These are phyloP conservation scores for Elaeagnus macrophylla DNA, from an alignment of 306 rosid species.

Conservation along the genomic window DNA sequence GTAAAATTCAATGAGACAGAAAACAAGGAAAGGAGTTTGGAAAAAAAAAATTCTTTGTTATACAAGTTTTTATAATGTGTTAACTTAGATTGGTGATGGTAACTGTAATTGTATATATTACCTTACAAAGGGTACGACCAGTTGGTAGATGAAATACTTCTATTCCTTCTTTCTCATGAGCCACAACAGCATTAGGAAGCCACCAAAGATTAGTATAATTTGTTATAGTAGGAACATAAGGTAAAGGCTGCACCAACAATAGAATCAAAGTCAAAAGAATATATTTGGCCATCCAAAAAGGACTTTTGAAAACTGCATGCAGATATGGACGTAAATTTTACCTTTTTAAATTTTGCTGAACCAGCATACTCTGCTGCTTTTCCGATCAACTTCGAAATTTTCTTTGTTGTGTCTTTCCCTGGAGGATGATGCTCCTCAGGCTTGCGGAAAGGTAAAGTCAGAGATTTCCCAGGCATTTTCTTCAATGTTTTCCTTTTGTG, in stretches of 20 bases:
- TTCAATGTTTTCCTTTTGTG: slow-evolving; percentile 86
- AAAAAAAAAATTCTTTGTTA: too few relatives aligned
- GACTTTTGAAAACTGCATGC: neutral
- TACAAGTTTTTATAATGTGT: neutral
- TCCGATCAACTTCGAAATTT: slow-evolving; percentile 81
- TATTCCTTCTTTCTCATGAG: slow-evolving; percentile 92
- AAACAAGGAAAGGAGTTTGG: too few relatives aligned
- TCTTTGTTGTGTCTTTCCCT: slow-evolving; percentile 89
- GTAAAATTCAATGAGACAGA: too few relatives aligned
- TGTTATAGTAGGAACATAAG: slow-evolving; percentile 91
- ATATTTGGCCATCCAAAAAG: neutral
- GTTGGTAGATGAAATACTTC: slow-evolving; percentile 90
- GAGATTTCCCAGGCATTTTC: slow-evolving; percentile 60
- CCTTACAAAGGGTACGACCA: slow-evolving; percentile 96
- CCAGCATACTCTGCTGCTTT: slow-evolving; percentile 82
- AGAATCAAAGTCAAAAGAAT: slow-evolving; percentile 2
- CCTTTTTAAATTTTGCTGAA: slow-evolving; percentile 81
- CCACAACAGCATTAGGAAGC: slow-evolving; percentile 97
- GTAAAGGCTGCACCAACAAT: slow-evolving; percentile 53
- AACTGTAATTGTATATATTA: slow-evolving; percentile 13
- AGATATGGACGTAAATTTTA: slow-evolving; percentile 19
- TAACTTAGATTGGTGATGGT: neutral
- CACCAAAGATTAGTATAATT: slow-evolving; percentile 98
- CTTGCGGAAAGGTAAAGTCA: slow-evolving; percentile 61
- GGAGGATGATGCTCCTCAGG: slow-evolving; percentile 96